Base-by-base conservation (phyloP, 768 basidiomycete genomes). In the Termitomyces sp. region DNA sequence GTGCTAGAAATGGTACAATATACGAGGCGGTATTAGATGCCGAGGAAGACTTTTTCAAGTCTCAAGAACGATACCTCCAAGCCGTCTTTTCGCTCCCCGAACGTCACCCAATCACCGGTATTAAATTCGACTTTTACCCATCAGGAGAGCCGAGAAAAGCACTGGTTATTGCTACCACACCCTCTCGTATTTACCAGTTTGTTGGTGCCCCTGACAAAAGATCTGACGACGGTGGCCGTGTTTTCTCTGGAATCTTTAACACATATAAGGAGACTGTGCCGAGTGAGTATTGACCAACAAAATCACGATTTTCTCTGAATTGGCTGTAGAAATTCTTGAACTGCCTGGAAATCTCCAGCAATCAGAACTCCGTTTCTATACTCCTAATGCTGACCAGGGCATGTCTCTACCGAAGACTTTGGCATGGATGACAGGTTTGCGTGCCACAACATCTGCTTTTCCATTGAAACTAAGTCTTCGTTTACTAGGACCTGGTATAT, bases 361-460 rank as follows among this genome's bases (percentile, higher is more conserved):
- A 58, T 94, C 92, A 3, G 88, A 94, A 64, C 74, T 98, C 22
- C 87, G 90, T 56, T 86, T 92, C 59, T 95, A 80, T 64, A 86
- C 86, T 7, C 80, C 81, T 0, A 83, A 87, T 66, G 75, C 89
- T 18, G 83, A 83, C 60, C 84, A 89, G 70, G 81, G 82, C 18
- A 72, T 82, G 32, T 86, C 86, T 13, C 66, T 89, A 29, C 89
- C 94, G 0, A 86, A 78, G 62, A 78, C 76, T 23, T 74, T 97
- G 60, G 96, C 93, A 4, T 98, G 96, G 96, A 79, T 96, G 76
- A 96, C 93, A 46, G 85, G 95, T 92, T 52, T 60, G 83, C 61
- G 3, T 3, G 31, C 10, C 7, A 20, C 16, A 9, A 7, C 3
- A 3, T 36, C 20, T 38, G 13, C 44, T 42, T 53, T 48, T 41